Evolutionary conservation across 1,284 basidiomycete genomes (phyloP).

Genomic region (Mycena citricolor): DNA sequence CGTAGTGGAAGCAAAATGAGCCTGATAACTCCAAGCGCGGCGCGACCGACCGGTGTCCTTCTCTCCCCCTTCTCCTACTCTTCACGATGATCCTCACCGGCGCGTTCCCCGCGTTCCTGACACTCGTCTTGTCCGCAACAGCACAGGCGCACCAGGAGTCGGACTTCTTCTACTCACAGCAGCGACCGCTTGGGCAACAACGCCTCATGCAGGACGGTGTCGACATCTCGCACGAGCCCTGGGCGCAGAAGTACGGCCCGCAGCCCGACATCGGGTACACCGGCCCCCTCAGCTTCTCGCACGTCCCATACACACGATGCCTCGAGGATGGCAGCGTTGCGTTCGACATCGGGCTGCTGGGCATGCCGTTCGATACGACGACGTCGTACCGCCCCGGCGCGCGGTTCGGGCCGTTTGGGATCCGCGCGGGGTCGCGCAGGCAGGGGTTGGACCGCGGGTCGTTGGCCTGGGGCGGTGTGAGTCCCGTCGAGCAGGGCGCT

Average conservation of each 20-base stretch:
- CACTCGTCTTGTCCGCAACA: no score
- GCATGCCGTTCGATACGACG: conserved; percentile 69
- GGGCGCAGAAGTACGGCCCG: conserved; percentile 28
- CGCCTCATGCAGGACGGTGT: conserved; percentile 4
- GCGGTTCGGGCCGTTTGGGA: conserved; percentile 65
- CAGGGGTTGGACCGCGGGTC: conserved; percentile 50
- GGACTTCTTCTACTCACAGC: no score
- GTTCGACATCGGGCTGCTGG: conserved; percentile 64
- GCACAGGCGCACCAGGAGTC: no score
- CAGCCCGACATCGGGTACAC: conserved; percentile 27
- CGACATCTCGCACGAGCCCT: conserved; percentile 25
- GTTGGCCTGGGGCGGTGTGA: conserved; percentile 49
- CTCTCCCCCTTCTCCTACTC: no score
- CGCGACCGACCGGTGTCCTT: no score
- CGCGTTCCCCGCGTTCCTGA: no score
- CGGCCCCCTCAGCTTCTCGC: conserved; percentile 61
- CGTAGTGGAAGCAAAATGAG: no score
- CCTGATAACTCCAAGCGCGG: no score
- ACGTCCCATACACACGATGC: conserved; percentile 55
- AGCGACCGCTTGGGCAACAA: no score
- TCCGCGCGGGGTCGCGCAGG: conserved; percentile 58
- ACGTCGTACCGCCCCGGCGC: conserved; percentile 62
- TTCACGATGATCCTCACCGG: no score
- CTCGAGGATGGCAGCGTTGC: conserved; percentile 45
- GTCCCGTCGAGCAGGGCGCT: conserved; percentile 47